Evolutionary conservation across 345 rosid species (phyloP).

Genomic region (Viola odorata): DNA sequence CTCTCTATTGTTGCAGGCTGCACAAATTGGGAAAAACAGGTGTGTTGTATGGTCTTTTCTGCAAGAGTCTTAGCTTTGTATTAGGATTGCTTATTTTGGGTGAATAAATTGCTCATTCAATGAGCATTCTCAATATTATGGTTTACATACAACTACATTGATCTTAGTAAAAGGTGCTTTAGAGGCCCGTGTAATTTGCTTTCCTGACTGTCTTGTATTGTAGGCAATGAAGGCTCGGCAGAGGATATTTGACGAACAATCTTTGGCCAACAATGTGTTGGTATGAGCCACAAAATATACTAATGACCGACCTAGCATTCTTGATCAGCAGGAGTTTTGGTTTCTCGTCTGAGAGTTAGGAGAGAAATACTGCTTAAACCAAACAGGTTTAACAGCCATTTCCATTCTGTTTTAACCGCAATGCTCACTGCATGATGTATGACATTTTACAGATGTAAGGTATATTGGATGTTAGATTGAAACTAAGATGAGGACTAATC

Average conservation of each 20-base stretch:
- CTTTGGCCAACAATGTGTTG: not conserved
- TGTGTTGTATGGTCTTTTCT: not conserved
- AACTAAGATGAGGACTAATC: no score
- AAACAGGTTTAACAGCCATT: not conserved
- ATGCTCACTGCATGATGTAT: not conserved
- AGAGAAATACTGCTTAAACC: not conserved
- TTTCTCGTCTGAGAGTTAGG: not conserved
- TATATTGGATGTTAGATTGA: no score
- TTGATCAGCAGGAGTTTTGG: no score
- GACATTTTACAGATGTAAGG: no score
- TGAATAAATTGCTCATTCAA: no score
- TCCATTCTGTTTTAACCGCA: not conserved
- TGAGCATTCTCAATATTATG: no score
- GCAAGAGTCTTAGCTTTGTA: not conserved
- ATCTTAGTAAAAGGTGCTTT: no score
- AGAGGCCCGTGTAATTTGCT: no score
- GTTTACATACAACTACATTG: no score
- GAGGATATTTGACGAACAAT: constrained; percentile 1
- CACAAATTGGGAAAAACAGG: constrained; percentile 22
- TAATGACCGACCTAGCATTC: no score
- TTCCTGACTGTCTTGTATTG: not conserved
- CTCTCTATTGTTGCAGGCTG: constrained; percentile 8
- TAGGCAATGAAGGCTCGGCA: constrained; percentile 10
- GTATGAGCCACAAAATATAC: not conserved
- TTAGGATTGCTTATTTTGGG: no score